phyloP scores from a whole-genome alignment of 768 basidiomycete genomes.

The Boletellus emodensis region DNA sequence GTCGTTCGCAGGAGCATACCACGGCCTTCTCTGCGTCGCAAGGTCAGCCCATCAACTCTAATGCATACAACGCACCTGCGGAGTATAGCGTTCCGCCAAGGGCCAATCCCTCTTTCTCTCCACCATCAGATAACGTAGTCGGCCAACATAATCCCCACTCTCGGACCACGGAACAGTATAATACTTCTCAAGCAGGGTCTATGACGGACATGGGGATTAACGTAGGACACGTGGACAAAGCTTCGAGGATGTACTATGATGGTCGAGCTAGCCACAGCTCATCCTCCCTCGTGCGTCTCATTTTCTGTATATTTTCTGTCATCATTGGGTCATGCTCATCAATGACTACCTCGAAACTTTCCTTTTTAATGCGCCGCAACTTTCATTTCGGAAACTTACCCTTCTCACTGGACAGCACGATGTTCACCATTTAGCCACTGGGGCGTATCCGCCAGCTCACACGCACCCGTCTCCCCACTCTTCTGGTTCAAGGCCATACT shows the following conservation, averaged over 20 bases:
- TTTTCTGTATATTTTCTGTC: neutral
- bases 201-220: slow-evolving; percentile 13
- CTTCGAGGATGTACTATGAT: slow-evolving; percentile 10
- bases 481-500: slow-evolving; percentile 19
- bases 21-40: neutral
- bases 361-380: neutral
- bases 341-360: neutral
- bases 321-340: no score
- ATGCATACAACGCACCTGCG: neutral
- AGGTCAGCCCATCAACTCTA: neutral
- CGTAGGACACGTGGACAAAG: slow-evolving; percentile 13
- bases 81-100: slow-evolving; percentile 2
- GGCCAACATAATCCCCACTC: slow-evolving; percentile 2
- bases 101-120: slow-evolving; percentile 3
- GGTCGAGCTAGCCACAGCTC: slow-evolving; percentile 14
- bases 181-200: neutral
- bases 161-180: slow-evolving; percentile 6
- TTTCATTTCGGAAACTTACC: neutral
- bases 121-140: neutral
- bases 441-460: slow-evolving; percentile 6
- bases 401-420: slow-evolving; percentile 13
- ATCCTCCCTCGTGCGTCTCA: slow-evolving; percentile 25
- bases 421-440: neutral
- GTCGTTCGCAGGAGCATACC: neutral
- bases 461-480: slow-evolving; percentile 19